These are phyloP conservation scores for Lotus japonicus DNA, from an alignment of 306 rosid genomes.

Conservation along the genomic window DNA sequence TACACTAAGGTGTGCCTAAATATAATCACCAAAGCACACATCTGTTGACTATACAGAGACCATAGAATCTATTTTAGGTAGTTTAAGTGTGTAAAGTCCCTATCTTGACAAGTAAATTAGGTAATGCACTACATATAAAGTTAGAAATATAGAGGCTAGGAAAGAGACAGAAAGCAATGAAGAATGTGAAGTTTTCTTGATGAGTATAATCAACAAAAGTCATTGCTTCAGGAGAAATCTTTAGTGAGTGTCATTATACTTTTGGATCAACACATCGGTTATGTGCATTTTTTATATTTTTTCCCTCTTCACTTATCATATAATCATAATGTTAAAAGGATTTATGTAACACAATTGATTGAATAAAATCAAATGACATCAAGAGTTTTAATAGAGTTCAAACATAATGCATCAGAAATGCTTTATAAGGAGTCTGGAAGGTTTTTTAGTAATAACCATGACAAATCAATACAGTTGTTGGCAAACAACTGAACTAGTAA, in stretches of 20 bases:
- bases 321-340: no score
- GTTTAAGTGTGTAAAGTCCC: conserved; percentile 14
- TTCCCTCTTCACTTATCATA: no score
- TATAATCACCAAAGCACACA: not conserved
- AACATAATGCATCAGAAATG: no score
- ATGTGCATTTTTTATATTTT: not conserved
- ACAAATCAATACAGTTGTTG: conserved; percentile 4
- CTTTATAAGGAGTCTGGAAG: no score
- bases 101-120: conserved; percentile 8
- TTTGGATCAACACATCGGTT: not conserved
- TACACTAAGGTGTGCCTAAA: not conserved
- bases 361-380: no score
- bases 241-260: not conserved
- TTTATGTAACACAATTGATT: no score
- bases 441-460: not conserved
- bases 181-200: not conserved
- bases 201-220: conserved; percentile 6
- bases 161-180: conserved; percentile 14
- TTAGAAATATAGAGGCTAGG: not conserved
- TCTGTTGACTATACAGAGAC: conserved; percentile 11
- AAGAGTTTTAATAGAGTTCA: no score
- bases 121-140: not conserved
- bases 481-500: conserved; percentile 15
- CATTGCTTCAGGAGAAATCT: not conserved
- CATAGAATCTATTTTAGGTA: not conserved